Conservation (phyloP, 306 rosid species). For the Adenanthera pavonina region DNA sequence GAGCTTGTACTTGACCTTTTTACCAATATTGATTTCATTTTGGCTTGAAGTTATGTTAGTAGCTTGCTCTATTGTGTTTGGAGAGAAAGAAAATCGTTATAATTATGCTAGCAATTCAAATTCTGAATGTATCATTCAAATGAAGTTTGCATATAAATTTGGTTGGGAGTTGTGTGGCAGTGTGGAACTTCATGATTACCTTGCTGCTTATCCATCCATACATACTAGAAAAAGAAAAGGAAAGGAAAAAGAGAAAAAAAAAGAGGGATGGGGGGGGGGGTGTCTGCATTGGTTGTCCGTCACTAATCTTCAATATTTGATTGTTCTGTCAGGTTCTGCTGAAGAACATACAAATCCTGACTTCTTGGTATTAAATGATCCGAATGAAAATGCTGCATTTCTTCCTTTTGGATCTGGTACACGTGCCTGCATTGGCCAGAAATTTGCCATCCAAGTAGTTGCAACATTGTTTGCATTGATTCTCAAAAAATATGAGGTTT, state of each 20-base stretch:
- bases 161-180: conserved; percentile 16
- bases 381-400: conserved; percentile 65
- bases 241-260: too few relatives aligned
- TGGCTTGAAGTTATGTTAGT: neutral
- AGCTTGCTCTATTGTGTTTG: neutral
- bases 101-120: conserved; percentile 6
- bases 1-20: conserved; percentile 1
- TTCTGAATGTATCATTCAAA: neutral
- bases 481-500: conserved; percentile 69
- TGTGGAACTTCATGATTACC: conserved; percentile 7
- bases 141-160: conserved; percentile 5
- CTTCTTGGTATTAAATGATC: conserved; percentile 62
- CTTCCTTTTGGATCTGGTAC: conserved; percentile 84
- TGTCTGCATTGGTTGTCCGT: neutral
- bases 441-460: conserved; percentile 63
- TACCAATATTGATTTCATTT: neutral
- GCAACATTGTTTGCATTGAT: conserved; percentile 64
- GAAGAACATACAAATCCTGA: conserved; percentile 41
- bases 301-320: conserved; percentile 30
- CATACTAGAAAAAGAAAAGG: too few relatives aligned
- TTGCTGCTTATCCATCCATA: neutral
- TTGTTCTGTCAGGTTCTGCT: conserved; percentile 45
- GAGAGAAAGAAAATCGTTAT: neutral
- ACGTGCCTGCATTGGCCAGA: conserved; percentile 82
- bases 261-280: neutral